Evolutionary conservation across 2,329 filamentous ascomycete genomes (phyloP), one percentile per base, ranked within the genome.

Genomic region (Chrysoporthe cubensis): DNA sequence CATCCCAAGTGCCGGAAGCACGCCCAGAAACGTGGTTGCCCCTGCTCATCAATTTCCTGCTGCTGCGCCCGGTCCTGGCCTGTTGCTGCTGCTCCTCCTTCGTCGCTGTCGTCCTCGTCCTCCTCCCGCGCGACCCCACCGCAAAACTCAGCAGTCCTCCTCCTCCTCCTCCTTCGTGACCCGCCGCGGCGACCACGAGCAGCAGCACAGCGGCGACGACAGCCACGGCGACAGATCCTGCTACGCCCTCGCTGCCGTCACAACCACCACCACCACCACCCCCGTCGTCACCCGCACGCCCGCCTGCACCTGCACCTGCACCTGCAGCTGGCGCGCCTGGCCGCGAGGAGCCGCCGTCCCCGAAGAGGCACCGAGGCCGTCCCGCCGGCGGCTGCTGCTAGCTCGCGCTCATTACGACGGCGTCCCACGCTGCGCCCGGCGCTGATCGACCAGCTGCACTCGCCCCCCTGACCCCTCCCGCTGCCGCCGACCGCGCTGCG

Each of bases 351-450:
- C 26, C 26, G 26, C 68, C 68, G 65, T 65, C 58, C 65, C 68
- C 48, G 52, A 65, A 34, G 56, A 37, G 67, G 68, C 69, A 71
- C 72, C 79, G 81, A 80, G 78, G 81, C 82, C 81, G 79, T 83
- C 74, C 74, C 77, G 76, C 77, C 82, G 80, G 81, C 26, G 26
- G 26, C 78, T 72, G 71, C 72, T 65, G 16, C 59, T 46, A 61
- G 42, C 18, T 43, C 37, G 21, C 61, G 66, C 71, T 78, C 75
- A 75, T 78, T 78, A 80, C 81, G 78, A 85, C 83, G 83, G 82
- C 82, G 84, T 79, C 83, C 72, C 77, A 80, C 79, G 76, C 79
- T 72, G 71, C 74, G 68, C 58, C 72, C 68, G 62, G 73, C 73
- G 67, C 64, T 62, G 68, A 70, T 66, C 65, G 62, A 65, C 64